phyloP scores from a whole-genome alignment of 2,329 filamentous ascomycete genomes.

The Metarhizium album region DNA sequence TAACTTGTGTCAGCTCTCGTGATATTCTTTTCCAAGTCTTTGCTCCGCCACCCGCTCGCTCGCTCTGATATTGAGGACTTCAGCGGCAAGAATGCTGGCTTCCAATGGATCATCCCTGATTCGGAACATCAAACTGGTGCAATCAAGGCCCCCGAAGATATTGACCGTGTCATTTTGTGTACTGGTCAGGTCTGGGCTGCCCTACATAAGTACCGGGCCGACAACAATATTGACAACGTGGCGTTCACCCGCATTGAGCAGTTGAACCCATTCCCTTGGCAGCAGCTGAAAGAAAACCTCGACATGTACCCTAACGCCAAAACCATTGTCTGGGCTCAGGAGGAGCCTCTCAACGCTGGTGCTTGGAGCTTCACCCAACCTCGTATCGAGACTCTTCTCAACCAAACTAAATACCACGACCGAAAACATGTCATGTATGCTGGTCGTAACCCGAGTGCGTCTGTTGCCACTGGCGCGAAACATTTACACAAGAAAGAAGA shows the following conservation, averaged over 20 bases:
- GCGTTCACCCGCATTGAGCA: slow-evolving; percentile 95
- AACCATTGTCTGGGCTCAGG: slow-evolving; percentile 94
- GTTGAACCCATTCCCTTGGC: slow-evolving; percentile 98
- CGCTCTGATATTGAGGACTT: slow-evolving; percentile 88
- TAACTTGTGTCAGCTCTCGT: slow-evolving; percentile 54
- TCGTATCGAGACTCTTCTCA: slow-evolving; percentile 90
- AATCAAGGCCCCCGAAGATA: slow-evolving; percentile 72
- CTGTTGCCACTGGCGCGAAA: slow-evolving; percentile 90
- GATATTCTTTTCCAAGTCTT: slow-evolving; percentile 96
- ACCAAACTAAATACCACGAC: slow-evolving; percentile 85
- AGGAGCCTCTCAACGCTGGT: slow-evolving; percentile 95
- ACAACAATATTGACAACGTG: slow-evolving; percentile 78
- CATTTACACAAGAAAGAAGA: slow-evolving; percentile 83
- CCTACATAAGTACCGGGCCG: slow-evolving; percentile 80
- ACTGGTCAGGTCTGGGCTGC: slow-evolving; percentile 88
- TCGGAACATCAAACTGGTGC: slow-evolving; percentile 65
- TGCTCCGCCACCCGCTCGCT: slow-evolving; percentile 86
- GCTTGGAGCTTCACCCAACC: slow-evolving; percentile 97
- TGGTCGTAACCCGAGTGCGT: slow-evolving; percentile 84
- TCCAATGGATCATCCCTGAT: slow-evolving; percentile 94
- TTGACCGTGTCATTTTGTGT: slow-evolving; percentile 91
- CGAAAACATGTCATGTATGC: slow-evolving; percentile 96
- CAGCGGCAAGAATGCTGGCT: slow-evolving; percentile 71
- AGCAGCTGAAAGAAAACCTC: slow-evolving; percentile 90
- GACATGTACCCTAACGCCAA: slow-evolving; percentile 96